Evolutionary conservation across 371 early-diverging fungal species (phyloP), one percentile per base, ranked within the genome.

Genomic region (Syncephalis plumigaleata): DNA sequence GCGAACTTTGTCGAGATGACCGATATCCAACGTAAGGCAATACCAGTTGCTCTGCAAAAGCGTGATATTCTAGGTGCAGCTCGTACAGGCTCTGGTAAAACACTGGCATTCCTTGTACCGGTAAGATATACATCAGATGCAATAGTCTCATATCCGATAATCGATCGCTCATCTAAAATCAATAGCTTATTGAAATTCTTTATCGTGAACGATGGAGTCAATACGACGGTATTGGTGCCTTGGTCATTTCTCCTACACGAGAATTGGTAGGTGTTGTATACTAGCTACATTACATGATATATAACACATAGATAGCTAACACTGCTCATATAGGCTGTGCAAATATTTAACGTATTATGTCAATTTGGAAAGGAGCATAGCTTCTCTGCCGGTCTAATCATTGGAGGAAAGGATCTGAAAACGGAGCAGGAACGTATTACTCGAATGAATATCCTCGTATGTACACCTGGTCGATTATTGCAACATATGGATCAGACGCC

Each of bases 61-160:
- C 71, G 79, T 51, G 97, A 96, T 65, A 77, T 98, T 11, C 72
- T 99, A 26, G 98, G 97, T 23, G 96, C 98, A 1, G 98, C 99
- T 18, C 91, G 94, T 53, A 99, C 99, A 0, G 99, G 99, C n/a
- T 89, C 91, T 27, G 99, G 99, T 37, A 99, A 99, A 63, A 98
- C 99, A 0, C 67, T 99, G 20, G 87, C 93, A 2, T 99, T 97
- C 62, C 57, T 98, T n/a, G 68, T 99, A 36, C 99, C 96, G 42
- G 84, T 91, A 75, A 54, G 71, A 54, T 9, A 1, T 21, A 13
- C 7, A 23, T 45, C 9, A 9, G 8, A 9, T 45, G n/a, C n/a
- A n/a, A n/a, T n/a, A n/a, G n/a, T n/a, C n/a, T n/a, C 26, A 11
- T 45, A 22, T 11, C 25, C 9, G 22, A 24, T 7, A 24, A 22